A percentile compares a stretch with the other conserved stretches of the same genome.
Evolutionary conservation across 2,329 filamentous ascomycete genomes (phyloP).

Genomic region (Nakataea oryzae): DNA sequence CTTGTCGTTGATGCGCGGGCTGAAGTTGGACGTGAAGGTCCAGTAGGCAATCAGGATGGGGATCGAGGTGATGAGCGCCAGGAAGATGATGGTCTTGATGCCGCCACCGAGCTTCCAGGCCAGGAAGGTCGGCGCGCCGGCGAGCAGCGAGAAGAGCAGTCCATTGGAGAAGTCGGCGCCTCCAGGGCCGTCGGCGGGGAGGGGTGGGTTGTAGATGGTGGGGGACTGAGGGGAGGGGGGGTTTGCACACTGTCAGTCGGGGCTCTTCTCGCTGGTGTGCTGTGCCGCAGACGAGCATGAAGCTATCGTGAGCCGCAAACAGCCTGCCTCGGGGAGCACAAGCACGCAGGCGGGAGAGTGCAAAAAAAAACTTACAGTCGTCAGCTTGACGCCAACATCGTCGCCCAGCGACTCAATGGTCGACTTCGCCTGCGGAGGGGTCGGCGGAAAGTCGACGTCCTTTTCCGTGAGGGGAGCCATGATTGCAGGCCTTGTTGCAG

Average conservation of each 20-base stretch:
- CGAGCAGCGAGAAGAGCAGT: conserved; percentile 59
- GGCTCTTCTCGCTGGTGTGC: no score
- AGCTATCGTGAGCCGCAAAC: no score
- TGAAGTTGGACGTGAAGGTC: conserved; percentile 67
- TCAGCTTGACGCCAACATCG: conserved; percentile 45
- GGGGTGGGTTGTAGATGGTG: conserved; percentile 85
- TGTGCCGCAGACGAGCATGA: background rate
- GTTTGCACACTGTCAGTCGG: no score
- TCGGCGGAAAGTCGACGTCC: conserved; percentile 52
- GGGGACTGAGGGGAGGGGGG: no score
- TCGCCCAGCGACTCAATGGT: conserved; percentile 36
- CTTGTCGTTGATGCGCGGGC: conserved; percentile 88
- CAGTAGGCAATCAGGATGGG: conserved; percentile 79
- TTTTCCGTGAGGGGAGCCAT: conserved; percentile 2
- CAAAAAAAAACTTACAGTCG: conserved; percentile 29
- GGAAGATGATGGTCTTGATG: conserved; percentile 78
- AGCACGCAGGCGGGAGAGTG: background rate
- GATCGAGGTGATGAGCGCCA: conserved; percentile 65
- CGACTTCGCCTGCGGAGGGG: conserved; percentile 37
- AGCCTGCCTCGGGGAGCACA: no score
- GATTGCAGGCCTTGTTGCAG: background rate
- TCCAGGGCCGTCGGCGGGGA: conserved; percentile 80
- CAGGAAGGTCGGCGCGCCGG: conserved; percentile 66
- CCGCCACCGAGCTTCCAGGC: conserved; percentile 79
- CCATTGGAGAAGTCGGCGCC: conserved; percentile 81